These are phyloP conservation scores for Geosmithia morbida DNA, from an alignment of 2,329 filamentous ascomycete genomes.

Conservation along the genomic window DNA sequence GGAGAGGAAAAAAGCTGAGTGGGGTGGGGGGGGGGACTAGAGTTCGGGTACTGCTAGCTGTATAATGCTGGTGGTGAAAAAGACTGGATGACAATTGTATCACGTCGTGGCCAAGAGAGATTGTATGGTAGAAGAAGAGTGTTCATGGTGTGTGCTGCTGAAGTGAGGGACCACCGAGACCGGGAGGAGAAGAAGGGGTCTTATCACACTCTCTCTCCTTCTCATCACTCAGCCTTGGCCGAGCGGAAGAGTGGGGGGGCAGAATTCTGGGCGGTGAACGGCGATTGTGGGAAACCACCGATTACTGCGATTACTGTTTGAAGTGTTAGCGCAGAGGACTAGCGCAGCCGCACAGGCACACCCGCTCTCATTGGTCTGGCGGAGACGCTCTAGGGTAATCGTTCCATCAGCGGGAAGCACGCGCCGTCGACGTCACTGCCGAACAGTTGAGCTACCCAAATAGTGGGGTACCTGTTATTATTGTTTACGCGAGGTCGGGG, in stretches of 20 bases:
- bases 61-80: background rate
- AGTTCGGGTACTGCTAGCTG: background rate
- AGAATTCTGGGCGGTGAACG: slow-evolving; percentile 1
- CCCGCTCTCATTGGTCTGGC: too few relatives aligned
- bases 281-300: background rate
- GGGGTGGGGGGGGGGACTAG: background rate
- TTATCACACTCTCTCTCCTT: background rate
- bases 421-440: too few relatives aligned
- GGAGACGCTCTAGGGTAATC: too few relatives aligned
- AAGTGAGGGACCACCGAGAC: background rate
- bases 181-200: background rate
- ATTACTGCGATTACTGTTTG: background rate
- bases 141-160: background rate
- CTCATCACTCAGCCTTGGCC: background rate
- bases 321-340: too few relatives aligned
- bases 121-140: background rate
- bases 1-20: background rate
- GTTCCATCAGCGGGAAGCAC: too few relatives aligned
- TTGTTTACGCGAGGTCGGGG: too few relatives aligned
- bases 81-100: background rate
- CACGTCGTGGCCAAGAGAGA: background rate
- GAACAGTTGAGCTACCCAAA: too few relatives aligned
- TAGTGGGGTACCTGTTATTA: too few relatives aligned
- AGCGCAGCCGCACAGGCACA: too few relatives aligned
- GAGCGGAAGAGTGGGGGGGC: background rate